Percentiles rank a stretch among this genome's conserved stretches.
phyloP scores from a whole-genome alignment of 106 monocot species.

The Phalaenopsis aphrodite region DNA sequence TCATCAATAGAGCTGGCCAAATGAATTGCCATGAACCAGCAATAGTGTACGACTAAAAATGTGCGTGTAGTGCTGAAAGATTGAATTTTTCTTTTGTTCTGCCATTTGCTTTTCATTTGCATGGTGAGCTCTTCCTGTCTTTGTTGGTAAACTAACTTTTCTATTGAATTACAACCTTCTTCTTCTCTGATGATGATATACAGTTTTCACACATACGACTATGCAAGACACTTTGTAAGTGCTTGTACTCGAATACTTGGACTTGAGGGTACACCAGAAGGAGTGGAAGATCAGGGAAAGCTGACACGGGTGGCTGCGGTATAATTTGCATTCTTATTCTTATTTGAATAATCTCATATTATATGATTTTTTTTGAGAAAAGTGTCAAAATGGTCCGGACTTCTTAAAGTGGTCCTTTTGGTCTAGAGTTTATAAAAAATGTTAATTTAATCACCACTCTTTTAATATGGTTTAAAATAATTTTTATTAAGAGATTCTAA shows the following conservation, averaged over 20 bases:
- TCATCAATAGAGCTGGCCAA: not conserved
- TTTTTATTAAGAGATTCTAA: too few relatives aligned
- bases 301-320: slow-evolving; percentile 95
- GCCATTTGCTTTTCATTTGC: not conserved
- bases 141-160: not conserved
- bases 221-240: slow-evolving; percentile 99
- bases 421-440: not conserved
- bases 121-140: not conserved
- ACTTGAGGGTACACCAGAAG: slow-evolving; percentile 96
- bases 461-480: too few relatives aligned
- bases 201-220: slow-evolving; percentile 98
- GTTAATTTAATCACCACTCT: too few relatives aligned
- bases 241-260: slow-evolving; percentile 97
- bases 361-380: too few relatives aligned
- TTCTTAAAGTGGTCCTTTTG: too few relatives aligned
- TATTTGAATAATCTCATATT: not conserved
- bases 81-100: not conserved
- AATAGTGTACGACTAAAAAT: too few relatives aligned
- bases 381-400: too few relatives aligned
- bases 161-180: slow-evolving; percentile 5
- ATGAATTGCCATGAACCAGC: not conserved
- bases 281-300: slow-evolving; percentile 96
- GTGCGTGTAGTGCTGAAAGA: not conserved
- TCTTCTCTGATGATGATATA: slow-evolving; percentile 5
- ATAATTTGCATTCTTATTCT: slow-evolving; percentile 8